A percentile compares a stretch with the other conserved stretches of the same genome.
Conservation (phyloP, 768 basidiomycete genomes). For the Hirschioporus abietinus region DNA sequence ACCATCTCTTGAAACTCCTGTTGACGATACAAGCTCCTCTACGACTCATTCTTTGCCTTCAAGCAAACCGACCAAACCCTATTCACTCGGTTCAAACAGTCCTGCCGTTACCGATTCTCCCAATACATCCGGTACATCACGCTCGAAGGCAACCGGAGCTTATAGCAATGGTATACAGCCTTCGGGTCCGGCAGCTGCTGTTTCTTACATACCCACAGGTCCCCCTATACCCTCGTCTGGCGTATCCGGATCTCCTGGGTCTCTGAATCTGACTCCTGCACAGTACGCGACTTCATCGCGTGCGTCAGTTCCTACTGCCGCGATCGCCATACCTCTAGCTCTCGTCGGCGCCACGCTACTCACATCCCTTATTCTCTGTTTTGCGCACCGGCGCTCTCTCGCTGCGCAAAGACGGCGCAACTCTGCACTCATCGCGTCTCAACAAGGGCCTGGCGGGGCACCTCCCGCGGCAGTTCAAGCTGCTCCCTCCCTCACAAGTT, state of each 20-base stretch:
- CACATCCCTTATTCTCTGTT: slow-evolving; percentile 18
- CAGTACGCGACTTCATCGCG: slow-evolving; percentile 10
- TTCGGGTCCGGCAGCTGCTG: not conserved
- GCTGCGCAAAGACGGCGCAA: not conserved
- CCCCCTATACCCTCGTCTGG: not conserved
- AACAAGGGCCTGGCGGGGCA: not conserved
- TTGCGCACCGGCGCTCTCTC: slow-evolving; percentile 21
- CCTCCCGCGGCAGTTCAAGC: not conserved
- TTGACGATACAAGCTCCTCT: slow-evolving; percentile 5
- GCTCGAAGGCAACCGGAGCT: not conserved
- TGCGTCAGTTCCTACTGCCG: slow-evolving; percentile 23
- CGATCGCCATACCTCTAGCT: slow-evolving; percentile 29
- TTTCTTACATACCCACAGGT: not conserved
- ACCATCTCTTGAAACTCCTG: slow-evolving; percentile 5
- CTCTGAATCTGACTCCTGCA: not conserved
- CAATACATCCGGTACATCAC: not conserved
- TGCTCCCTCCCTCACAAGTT: not conserved
- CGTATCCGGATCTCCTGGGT: not conserved
- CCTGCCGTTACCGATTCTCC: not conserved
- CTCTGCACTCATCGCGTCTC: not conserved
- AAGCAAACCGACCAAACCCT: not conserved
- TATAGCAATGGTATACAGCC: not conserved
- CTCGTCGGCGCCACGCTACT: slow-evolving; percentile 26
- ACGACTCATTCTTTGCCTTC: not conserved
- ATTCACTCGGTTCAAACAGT: not conserved